Percentiles rank a stretch among this genome's conserved stretches.
phyloP scores from a whole-genome alignment of 148 eudicot genomes.

The Amaranthus cruentus region DNA sequence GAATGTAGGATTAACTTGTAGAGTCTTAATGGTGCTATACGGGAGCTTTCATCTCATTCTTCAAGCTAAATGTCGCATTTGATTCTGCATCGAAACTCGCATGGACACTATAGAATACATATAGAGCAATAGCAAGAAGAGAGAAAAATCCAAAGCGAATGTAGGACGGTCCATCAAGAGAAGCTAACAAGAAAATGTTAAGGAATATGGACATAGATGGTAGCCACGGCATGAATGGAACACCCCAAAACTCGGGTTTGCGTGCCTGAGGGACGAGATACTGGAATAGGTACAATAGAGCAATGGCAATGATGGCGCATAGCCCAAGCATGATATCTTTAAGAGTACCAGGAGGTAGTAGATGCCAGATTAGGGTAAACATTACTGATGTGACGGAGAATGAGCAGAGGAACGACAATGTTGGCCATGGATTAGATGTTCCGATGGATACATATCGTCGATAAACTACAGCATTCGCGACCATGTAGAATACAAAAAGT shows the following conservation, averaged over 20 bases:
- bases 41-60: constrained; percentile 21
- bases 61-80: constrained; percentile 41
- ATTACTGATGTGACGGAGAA: constrained; percentile 56
- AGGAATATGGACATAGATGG: constrained; percentile 78
- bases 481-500: constrained; percentile 93
- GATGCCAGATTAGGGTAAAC: constrained; percentile 71
- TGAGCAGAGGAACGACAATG: constrained; percentile 61
- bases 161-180: constrained; percentile 61
- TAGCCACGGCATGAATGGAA: constrained; percentile 91
- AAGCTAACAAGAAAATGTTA: constrained; percentile 73
- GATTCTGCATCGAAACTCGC: constrained; percentile 91
- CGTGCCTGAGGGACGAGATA: constrained; percentile 62
- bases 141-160: constrained; percentile 71
- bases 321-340: constrained; percentile 48
- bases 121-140: constrained; percentile 45
- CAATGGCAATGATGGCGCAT: constrained; percentile 40
- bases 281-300: constrained; percentile 48
- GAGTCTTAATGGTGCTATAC: background rate
- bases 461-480: constrained; percentile 77
- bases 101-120: constrained; percentile 85
- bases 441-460: constrained; percentile 60
- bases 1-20: background rate
- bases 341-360: constrained; percentile 57
- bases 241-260: constrained; percentile 93
- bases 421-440: constrained; percentile 69